A percentile compares a stretch with the other conserved stretches of the same genome.
These are phyloP conservation scores for Aspergillus haitiensis DNA, from an alignment of 495 filamentous ascomycete species.

Conservation along the genomic window DNA sequence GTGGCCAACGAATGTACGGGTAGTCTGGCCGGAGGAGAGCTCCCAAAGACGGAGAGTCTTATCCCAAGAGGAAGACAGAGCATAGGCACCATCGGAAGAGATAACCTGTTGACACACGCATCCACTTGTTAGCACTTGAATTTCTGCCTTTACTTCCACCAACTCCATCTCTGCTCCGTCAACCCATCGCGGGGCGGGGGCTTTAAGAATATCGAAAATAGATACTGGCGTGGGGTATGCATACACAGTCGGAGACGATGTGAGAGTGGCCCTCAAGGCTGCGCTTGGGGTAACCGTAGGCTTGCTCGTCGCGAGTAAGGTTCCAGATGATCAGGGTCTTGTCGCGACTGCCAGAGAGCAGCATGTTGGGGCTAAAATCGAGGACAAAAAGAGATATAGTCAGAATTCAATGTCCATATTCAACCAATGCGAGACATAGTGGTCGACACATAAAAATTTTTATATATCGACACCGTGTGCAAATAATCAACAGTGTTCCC, in stretches of 20 bases:
- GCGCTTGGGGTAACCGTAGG: constrained; percentile 98
- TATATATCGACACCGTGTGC: constrained; percentile 18
- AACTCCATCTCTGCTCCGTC: neutral
- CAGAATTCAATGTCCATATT: constrained; percentile 37
- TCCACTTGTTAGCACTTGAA: constrained; percentile 35
- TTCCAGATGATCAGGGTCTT: constrained; percentile 99
- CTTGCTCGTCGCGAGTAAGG: constrained; percentile 96
- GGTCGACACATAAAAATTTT: constrained; percentile 14
- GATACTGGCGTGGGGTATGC: constrained; percentile 36
- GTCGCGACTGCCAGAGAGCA: constrained; percentile 94
- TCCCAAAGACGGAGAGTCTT: constrained; percentile 99
- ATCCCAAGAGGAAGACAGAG: constrained; percentile 98
- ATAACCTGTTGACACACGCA: constrained; percentile 71
- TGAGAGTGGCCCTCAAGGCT: constrained; percentile 98
- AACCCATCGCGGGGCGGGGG: neutral
- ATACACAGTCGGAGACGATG: constrained; percentile 99
- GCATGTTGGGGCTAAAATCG: constrained; percentile 92
- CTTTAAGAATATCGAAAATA: constrained; percentile 14
- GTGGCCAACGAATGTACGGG: constrained; percentile 97
- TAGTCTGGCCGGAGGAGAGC: constrained; percentile 92
- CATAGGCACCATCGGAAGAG: constrained; percentile 99
- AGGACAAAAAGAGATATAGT: constrained; percentile 29
- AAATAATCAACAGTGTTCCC: constrained; percentile 32
- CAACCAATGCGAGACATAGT: constrained; percentile 22
- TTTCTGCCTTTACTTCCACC: constrained; percentile 20